Conservation (phyloP, 2,329 filamentous ascomycete genomes). For the Venturia oleaginea region DNA sequence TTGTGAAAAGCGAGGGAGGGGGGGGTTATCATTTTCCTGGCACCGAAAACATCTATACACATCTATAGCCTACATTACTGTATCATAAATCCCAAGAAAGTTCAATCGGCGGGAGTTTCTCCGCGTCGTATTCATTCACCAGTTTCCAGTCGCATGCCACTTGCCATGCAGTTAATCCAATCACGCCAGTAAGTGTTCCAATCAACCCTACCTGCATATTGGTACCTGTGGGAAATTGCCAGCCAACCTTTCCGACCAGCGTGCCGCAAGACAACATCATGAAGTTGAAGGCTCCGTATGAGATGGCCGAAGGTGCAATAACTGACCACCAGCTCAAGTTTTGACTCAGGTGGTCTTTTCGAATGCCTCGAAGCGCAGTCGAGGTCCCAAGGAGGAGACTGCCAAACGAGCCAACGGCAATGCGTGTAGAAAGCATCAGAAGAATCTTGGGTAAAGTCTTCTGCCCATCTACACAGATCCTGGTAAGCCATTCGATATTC, state of each 20-base stretch:
- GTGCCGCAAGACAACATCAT: not conserved
- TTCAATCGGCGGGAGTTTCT: not conserved
- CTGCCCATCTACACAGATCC: not conserved
- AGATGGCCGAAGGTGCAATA: not conserved
- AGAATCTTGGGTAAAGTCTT: not conserved
- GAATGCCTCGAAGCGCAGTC: not conserved
- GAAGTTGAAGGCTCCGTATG: not conserved
- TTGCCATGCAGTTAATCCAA: not conserved
- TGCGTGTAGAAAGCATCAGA: not conserved
- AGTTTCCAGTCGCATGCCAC: not conserved
- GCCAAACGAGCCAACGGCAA: not conserved
- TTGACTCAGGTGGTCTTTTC: not conserved
- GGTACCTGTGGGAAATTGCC: not conserved
- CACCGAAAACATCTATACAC: too few species aligned
- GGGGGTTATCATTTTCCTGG: too few species aligned
- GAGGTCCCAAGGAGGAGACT: not conserved
- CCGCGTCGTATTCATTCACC: not conserved
- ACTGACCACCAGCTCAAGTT: not conserved
- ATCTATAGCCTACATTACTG: too few species aligned
- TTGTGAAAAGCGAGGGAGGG: too few species aligned
- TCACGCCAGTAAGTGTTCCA: not conserved
- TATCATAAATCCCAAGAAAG: too few species aligned
- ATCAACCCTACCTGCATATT: not conserved
- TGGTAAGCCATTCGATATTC: not conserved
- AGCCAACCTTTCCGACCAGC: not conserved